Evolutionary conservation across 176 grass and related monocot genomes (phyloP), one percentile per base, ranked within the genome.

Genomic region (sorghum (Sorghum bicolor)): DNA sequence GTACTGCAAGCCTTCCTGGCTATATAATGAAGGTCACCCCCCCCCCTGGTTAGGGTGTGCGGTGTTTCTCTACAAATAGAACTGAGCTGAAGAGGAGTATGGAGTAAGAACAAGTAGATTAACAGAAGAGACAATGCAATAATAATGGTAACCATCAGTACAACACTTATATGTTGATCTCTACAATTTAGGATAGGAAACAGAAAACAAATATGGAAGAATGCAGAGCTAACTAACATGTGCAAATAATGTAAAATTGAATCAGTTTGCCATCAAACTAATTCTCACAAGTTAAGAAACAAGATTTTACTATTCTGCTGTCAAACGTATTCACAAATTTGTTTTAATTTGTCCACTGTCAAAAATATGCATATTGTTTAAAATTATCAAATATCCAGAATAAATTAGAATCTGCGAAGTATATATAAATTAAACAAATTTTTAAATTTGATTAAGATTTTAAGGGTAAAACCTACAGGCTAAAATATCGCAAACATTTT

Each of bases 121-220:
- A 75, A 81, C 20, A 66, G n/a, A 68, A 64, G 20, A 87, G 64
- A n/a, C 15, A 75, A 75, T 24, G 58, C 30, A 86, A 24, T 22
- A 80, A 31, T n/a, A 65, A 36, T 13, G 65, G 43, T 69, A 65
- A 41, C 44, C 39, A 78, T 64, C 76, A 44, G 15, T 43, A 43
- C 24, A 77, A 55, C 3, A 24, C 70, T 45, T 28, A 57, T n/a
- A 53, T 53, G 29, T 17, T 1, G 0, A 11, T 58, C 12, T 14
- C 24, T 47, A 83, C 19, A 37, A 64, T 8, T 36, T 48, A n/a
- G 57, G 37, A 29, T 71, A 67, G 15, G 2, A 78, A 70, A 70
- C 58, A 38, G 30, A 38, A 52, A 70, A n/a, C 31, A 36, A 32
- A 40, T 16, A n/a, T 36, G 52, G 33, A 81, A 75, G 34, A 52